Evolutionary conservation across 306 rosid genomes (phyloP), one percentile per base, ranked within the genome.

Genomic region (Vicia villosa): DNA sequence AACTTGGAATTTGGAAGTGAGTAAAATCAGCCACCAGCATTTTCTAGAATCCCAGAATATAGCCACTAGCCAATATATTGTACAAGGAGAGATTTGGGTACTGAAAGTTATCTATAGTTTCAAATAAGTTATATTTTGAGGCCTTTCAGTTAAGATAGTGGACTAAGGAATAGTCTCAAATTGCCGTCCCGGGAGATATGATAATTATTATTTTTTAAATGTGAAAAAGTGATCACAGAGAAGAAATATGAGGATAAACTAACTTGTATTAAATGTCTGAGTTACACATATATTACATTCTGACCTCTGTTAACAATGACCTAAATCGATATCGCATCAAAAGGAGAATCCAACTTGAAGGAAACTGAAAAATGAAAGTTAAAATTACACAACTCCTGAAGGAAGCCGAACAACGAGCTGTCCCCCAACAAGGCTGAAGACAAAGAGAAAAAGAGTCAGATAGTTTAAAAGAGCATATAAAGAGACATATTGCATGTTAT

Each of bases 351-450:
- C 50, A 57, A 43, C 68, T 47, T 38, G 36, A 64, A 52, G n/a
- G 79, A 26, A 45, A 51, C 69, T 74, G 69, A 55, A 55, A 24
- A 24, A 24, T 16, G 63, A 20, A 61, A 7, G 65, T 28, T 32
- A 14, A 59, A 57, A 10, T 79, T 69, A 86, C 79, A 88, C 95
- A 75, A 88, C 91, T 57, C 89, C 91, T 0, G 91, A 78, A 28
- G 95, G 95, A 66, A 88, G 88, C 21, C 95, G 87, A 69, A 88
- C 42, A 74, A 86, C 86, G 55, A 88, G 95, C 66, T 88, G 91
- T 66, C 95, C 95, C 0, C 87, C 91, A 21, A 88, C 73, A 16
- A 86, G 19, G 78, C 95, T 88, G 95, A 73, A 76, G 37, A 61
- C 70, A 82, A 43, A 57, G 22, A 1, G 30, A 17, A 77, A 57